A percentile compares a stretch with the other conserved stretches of the same genome.
Conservation (phyloP, 1,284 basidiomycete species). For the Coniferiporia sulphurascens region DNA sequence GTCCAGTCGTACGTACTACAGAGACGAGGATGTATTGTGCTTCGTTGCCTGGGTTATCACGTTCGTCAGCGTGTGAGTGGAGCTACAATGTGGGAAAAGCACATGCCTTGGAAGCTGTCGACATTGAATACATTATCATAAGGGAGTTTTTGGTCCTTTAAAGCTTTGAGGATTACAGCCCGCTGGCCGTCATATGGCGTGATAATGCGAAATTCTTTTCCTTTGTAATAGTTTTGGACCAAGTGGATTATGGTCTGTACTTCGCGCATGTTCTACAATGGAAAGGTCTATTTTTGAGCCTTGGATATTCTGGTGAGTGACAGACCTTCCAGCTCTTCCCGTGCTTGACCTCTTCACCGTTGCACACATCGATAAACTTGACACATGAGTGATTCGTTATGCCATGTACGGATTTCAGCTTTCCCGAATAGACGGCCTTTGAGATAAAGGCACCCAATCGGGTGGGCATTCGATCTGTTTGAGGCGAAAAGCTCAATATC, state of each 20-base stretch:
- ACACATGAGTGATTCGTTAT: constrained; percentile 29
- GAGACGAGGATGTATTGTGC: constrained; percentile 40
- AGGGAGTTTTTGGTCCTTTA: constrained; percentile 33
- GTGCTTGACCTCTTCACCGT: constrained; percentile 30
- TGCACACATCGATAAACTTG: constrained; percentile 41
- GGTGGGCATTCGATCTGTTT: constrained; percentile 38
- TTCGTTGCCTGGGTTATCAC: constrained; percentile 35
- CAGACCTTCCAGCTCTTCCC: constrained; percentile 42
- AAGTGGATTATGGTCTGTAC: constrained; percentile 36
- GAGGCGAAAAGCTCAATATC: constrained; percentile 28
- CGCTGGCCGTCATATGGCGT: constrained; percentile 56
- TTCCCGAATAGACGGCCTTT: constrained; percentile 34
- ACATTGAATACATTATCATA: constrained; percentile 49
- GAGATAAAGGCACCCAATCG: constrained; percentile 47
- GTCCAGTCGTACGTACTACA: constrained; percentile 35
- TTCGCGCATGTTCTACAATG: constrained; percentile 40
- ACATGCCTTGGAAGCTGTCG: constrained; percentile 43
- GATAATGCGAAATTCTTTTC: constrained; percentile 40
- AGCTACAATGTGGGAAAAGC: too few species aligned
- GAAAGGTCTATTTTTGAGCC: background rate
- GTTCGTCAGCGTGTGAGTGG: background rate
- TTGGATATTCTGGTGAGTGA: background rate
- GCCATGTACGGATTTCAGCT: constrained; percentile 35
- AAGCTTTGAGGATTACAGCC: constrained; percentile 36
- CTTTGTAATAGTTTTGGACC: constrained; percentile 36